A percentile compares a stretch with the other conserved stretches of the same genome.
These are phyloP conservation scores for Metschnikowia lunata DNA, from an alignment of 805 yeast species.

Conservation along the genomic window DNA sequence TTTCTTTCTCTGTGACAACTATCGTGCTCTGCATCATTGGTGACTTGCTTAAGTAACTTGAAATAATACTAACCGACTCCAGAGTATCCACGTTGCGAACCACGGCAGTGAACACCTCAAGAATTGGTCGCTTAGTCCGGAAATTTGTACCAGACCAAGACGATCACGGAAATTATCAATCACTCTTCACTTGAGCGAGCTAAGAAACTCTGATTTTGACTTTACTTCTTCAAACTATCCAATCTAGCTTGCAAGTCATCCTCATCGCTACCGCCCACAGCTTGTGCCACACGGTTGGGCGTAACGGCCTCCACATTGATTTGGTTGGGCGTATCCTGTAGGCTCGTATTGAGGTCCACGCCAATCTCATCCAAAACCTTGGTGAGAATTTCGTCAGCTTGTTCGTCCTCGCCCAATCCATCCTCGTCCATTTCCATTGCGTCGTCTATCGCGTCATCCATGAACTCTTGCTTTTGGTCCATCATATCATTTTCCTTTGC, in stretches of 20 bases:
- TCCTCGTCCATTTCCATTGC: slow-evolving; percentile 81
- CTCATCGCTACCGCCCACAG: slow-evolving; percentile 53
- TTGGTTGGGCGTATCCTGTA: slow-evolving; percentile 44
- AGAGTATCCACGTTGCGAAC: no score
- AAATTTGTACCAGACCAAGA: no score
- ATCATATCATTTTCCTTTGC: slow-evolving; percentile 90
- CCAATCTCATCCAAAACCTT: slow-evolving; percentile 96
- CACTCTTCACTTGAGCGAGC: no score
- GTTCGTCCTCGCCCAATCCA: slow-evolving; percentile 79
- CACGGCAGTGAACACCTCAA: no score
- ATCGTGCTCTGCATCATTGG: no score
- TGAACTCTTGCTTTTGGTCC: slow-evolving; percentile 98
- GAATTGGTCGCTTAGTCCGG: no score
- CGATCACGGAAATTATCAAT: no score
- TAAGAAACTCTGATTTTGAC: no score
- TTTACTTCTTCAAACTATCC: slow-evolving; percentile 65
- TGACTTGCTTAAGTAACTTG: no score
- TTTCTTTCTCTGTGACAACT: no score
- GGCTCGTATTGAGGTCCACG: slow-evolving; percentile 60
- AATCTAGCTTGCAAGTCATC: slow-evolving; percentile 88
- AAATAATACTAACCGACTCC: no score
- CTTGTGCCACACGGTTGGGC: slow-evolving; percentile 45
- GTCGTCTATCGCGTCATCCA: slow-evolving; percentile 97
- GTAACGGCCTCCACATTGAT: slow-evolving; percentile 22
- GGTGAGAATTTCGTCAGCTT: slow-evolving; percentile 84